These are phyloP conservation scores for Phylloporus sp. DNA, from an alignment of 768 basidiomycete genomes.

Conservation along the genomic window DNA sequence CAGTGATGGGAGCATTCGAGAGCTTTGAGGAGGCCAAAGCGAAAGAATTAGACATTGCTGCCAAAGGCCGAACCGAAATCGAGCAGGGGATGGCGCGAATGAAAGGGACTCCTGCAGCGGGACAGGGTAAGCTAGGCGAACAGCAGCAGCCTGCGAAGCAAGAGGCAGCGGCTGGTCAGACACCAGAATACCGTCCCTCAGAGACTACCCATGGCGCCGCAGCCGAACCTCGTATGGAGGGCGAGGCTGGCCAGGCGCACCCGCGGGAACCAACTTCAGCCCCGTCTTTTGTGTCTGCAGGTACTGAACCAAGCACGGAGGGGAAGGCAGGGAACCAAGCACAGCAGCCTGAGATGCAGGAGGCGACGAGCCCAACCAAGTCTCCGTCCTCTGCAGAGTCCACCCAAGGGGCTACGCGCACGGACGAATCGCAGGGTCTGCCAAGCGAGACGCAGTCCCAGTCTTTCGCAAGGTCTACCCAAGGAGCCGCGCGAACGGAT, in stretches of 20 bases:
- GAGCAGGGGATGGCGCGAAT: constrained; percentile 35
- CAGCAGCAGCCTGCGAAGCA: not conserved
- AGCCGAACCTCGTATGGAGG: not conserved
- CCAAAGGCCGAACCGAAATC: constrained; percentile 37
- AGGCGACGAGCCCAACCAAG: not conserved
- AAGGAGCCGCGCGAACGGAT: no score
- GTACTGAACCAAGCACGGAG: not conserved
- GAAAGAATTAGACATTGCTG: constrained; percentile 34
- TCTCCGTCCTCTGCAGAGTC: not conserved
- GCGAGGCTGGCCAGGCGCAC: not conserved
- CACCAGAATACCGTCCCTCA: not conserved
- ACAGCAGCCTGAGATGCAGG: not conserved
- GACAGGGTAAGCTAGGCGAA: not conserved
- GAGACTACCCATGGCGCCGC: not conserved
- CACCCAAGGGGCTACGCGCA: no score
- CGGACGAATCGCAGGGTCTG: not conserved
- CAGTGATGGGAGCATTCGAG: constrained; percentile 38
- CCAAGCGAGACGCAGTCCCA: no score
- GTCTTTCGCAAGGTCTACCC: no score
- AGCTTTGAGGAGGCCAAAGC: constrained; percentile 20
- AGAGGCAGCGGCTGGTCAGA: not conserved
- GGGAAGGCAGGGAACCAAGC: not conserved
- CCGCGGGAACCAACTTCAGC: no score
- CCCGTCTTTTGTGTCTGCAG: no score
- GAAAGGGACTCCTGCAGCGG: constrained; percentile 11